Evolutionary conservation across 2,329 filamentous ascomycete species (phyloP).

Genomic region (Xylariaceae sp.): DNA sequence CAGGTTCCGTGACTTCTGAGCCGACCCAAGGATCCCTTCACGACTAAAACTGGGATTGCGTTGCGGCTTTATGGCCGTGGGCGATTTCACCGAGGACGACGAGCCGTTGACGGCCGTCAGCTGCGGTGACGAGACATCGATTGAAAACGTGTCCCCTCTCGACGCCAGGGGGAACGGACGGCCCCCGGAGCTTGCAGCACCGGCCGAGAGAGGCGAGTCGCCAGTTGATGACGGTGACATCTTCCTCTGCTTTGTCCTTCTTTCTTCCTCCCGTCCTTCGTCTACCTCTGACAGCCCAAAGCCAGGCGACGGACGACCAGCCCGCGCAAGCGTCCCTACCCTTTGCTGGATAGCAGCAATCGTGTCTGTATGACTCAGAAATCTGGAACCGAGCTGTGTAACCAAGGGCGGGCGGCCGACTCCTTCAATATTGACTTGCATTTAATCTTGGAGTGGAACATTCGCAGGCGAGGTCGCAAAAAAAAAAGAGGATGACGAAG

Average conservation of each 20-base stretch:
- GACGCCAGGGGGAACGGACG: slow-evolving; percentile 42
- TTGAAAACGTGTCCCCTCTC: slow-evolving; percentile 40
- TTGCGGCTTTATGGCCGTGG: slow-evolving; percentile 42
- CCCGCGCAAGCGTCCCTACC: slow-evolving; percentile 27
- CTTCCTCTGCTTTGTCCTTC: slow-evolving; percentile 12
- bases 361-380: background rate
- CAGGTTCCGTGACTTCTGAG: slow-evolving; percentile 49
- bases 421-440: slow-evolving; percentile 22
- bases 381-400: slow-evolving; percentile 20
- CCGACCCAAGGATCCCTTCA: slow-evolving; percentile 48
- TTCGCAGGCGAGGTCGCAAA: slow-evolving; percentile 12
- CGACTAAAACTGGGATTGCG: slow-evolving; percentile 47
- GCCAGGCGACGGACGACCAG: slow-evolving; percentile 49
- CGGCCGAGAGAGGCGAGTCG: slow-evolving; percentile 45
- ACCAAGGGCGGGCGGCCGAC: slow-evolving; percentile 20
- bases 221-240: slow-evolving; percentile 51
- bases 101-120: slow-evolving; percentile 39
- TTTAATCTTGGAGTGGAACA: slow-evolving; percentile 23
- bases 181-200: slow-evolving; percentile 32
- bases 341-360: slow-evolving; percentile 18
- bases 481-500: slow-evolving; percentile 20
- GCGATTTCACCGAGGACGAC: slow-evolving; percentile 43
- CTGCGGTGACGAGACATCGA: slow-evolving; percentile 44
- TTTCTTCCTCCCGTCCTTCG: background rate
- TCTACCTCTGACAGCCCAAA: slow-evolving; percentile 34